These are phyloP conservation scores for Musa schizocarpa DNA, from an alignment of 176 grass and related monocot species.

Conservation along the genomic window DNA sequence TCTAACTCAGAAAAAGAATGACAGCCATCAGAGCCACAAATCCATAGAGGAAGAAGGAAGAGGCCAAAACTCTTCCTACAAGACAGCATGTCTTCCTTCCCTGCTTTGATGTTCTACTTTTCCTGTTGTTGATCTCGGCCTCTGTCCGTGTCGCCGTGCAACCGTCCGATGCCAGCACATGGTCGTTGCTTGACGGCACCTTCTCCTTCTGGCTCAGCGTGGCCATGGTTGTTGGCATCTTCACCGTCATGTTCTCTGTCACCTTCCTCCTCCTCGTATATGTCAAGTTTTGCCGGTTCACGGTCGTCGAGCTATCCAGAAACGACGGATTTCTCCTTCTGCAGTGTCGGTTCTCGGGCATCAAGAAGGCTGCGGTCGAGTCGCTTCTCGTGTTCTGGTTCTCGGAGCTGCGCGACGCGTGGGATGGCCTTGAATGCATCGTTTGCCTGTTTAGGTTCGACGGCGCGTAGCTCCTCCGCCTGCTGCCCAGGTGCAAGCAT, in stretches of 20 bases:
- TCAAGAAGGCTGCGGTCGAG: constrained; percentile 49
- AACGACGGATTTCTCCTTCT: too few species aligned
- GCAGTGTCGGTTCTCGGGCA: neutral
- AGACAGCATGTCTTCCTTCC: too few species aligned
- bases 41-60: too few species aligned
- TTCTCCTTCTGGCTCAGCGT: constrained; percentile 60
- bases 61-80: too few species aligned
- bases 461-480: constrained; percentile 60
- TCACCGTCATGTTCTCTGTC: constrained; percentile 74
- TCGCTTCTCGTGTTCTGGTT: constrained; percentile 78
- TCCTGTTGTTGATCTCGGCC: neutral
- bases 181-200: constrained; percentile 19
- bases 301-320: neutral
- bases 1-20: too few species aligned
- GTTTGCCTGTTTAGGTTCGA: constrained; percentile 69
- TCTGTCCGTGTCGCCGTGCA: neutral
- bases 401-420: constrained; percentile 39
- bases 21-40: too few species aligned
- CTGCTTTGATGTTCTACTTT: neutral
- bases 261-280: constrained; percentile 79
- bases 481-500: constrained; percentile 22
- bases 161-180: neutral
- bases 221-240: constrained; percentile 69
- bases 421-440: neutral
- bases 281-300: constrained; percentile 59